Evolutionary conservation across 768 basidiomycete genomes (phyloP).

Genomic region (Macrolepiota dolichaula): DNA sequence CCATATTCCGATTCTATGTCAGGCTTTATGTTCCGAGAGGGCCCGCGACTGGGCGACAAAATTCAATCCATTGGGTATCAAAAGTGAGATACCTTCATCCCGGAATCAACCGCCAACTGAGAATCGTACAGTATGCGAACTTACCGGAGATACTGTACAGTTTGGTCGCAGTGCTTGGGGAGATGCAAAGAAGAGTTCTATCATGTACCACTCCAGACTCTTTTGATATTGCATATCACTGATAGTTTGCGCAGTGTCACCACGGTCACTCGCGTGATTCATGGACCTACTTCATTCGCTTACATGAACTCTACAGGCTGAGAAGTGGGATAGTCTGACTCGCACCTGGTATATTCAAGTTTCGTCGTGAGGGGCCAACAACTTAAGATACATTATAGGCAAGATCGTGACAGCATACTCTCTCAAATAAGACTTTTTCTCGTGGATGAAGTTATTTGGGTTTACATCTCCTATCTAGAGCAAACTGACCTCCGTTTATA

Average conservation of each 20-base stretch:
- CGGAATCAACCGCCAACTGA: not conserved
- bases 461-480: not conserved
- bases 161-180: constrained; percentile 67
- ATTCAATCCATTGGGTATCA: constrained; percentile 71
- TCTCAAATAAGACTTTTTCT: constrained; percentile 77
- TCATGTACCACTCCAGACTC: constrained; percentile 56
- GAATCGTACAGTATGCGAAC: constrained; percentile 62
- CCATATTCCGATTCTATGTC: not conserved
- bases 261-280: constrained; percentile 45
- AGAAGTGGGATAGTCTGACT: constrained; percentile 96
- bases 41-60: constrained; percentile 81
- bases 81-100: constrained; percentile 47
- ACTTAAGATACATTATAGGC: constrained; percentile 31
- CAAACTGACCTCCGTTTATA: constrained; percentile 25
- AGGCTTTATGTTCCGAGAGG: constrained; percentile 90
- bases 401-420: constrained; percentile 61
- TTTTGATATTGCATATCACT: not conserved
- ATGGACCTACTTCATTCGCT: not conserved
- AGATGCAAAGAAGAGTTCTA: constrained; percentile 68
- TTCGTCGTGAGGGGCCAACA: not conserved
- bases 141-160: constrained; percentile 87
- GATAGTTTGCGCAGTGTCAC: constrained; percentile 51
- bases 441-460: constrained; percentile 74
- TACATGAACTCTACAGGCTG: constrained; percentile 49
- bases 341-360: constrained; percentile 61